Evolutionary conservation across 208 protist species (phyloP).

Genomic region (Acanthamoeba sp.): DNA sequence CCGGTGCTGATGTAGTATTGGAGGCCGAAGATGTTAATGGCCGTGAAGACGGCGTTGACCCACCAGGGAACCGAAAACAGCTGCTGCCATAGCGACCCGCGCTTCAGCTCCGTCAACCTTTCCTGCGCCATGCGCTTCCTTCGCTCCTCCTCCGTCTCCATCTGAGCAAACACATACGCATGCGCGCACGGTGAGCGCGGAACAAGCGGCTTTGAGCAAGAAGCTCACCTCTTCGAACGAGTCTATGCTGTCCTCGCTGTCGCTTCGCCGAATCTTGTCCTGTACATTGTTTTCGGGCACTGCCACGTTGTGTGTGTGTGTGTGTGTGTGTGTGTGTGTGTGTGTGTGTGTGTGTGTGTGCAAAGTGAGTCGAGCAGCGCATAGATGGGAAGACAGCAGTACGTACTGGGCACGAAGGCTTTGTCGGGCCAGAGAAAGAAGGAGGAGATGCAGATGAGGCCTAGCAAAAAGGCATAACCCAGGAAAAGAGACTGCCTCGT

Average conservation of each 20-base stretch:
- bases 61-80: slow-evolving; percentile 6
- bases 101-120: not conserved
- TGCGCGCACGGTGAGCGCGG: not conserved
- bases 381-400: not conserved
- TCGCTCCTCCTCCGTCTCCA: slow-evolving; percentile 18
- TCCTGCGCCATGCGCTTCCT: not conserved
- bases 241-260: too few relatives aligned
- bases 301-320: not conserved
- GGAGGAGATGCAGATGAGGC: not conserved
- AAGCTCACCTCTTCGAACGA: too few relatives aligned
- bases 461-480: not conserved
- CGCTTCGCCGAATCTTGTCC: not conserved
- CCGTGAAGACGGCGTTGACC: not conserved
- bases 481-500: not conserved
- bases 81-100: slow-evolving; percentile 9
- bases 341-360: not conserved
- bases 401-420: not conserved
- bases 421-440: slow-evolving; percentile 31
- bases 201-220: not conserved
- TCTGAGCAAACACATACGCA: not conserved
- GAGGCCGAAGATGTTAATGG: slow-evolving; percentile 35
- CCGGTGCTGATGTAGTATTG: slow-evolving; percentile 51
- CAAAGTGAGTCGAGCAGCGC: not conserved
- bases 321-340: too few relatives aligned
- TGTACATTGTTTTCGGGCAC: not conserved